Conservation (phyloP, 1,139 yeast species). For the Geotrichum restrictum region DNA sequence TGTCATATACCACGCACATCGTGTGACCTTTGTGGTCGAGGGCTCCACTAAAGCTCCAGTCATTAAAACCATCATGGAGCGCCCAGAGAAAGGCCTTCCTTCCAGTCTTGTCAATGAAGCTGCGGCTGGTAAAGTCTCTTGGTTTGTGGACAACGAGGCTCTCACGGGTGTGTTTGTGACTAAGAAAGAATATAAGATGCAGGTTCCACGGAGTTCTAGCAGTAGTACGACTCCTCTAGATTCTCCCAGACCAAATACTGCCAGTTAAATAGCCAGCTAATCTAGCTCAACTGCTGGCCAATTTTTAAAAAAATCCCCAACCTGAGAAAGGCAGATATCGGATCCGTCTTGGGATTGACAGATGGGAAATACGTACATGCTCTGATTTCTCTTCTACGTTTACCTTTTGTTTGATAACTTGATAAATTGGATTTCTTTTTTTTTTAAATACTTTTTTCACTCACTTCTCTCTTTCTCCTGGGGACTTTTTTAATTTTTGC, state of each 20-base stretch:
- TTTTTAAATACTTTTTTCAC: no score
- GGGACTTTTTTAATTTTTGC: no score
- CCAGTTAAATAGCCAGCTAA: no score
- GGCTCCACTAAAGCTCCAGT: slow-evolving; percentile 95
- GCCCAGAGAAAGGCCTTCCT: slow-evolving; percentile 95
- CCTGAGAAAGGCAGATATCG: no score
- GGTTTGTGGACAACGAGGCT: slow-evolving; percentile 98
- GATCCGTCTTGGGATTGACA: no score
- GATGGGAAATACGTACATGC: background rate
- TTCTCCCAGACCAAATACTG: background rate
- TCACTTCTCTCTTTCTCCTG: no score
- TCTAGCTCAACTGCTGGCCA: no score
- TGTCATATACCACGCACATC: slow-evolving; percentile 87
- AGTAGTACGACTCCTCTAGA: background rate
- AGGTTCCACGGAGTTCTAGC: slow-evolving; percentile 11
- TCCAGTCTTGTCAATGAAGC: slow-evolving; percentile 91
- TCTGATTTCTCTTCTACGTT: background rate
- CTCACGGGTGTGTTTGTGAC: slow-evolving; percentile 75
- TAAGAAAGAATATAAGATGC: slow-evolving; percentile 64
- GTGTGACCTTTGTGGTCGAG: slow-evolving; percentile 91
- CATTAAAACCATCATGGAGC: slow-evolving; percentile 87
- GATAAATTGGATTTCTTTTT: no score
- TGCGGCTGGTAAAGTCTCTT: slow-evolving; percentile 92
- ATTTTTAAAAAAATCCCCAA: no score
- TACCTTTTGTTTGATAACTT: no score